Base-by-base conservation (phyloP, 2,329 filamentous ascomycete genomes). In the Xylaria sp. region DNA sequence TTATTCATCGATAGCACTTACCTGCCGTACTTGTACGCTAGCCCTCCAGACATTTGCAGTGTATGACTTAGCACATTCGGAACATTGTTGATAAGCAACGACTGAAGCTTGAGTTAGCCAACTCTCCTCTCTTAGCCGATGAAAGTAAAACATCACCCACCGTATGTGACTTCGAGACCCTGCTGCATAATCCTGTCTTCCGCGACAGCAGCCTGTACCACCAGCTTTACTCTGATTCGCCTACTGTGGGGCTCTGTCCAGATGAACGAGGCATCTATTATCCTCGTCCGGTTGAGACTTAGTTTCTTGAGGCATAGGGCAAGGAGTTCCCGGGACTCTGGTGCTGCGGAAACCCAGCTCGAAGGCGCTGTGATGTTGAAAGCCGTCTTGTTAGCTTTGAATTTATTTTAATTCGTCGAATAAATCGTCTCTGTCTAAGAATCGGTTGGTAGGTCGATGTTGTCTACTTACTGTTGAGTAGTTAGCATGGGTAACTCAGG, bases 211-310 rank as follows among this genome's bases (percentile, higher is more conserved):
- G 88, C 86, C 74, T 98, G 95, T 50, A 98, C 89, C 0, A 95
- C 98, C 77, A 99, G 89, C 82, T 97, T 97, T 77, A 98, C 89
- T 79, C 94, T 96, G 67, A 98, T 85, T 75, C 95, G 85, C 74
- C 92, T 85, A 71, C 94, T 97, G 80, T 99, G 95, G 11, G 95
- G 94, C 78, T 99, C 95, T 1, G 95, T 99, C 95, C 95, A 99
- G 74, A 98, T 91, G 75, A 98, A 99, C 72, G 88, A 91, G 49
- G 95, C 95, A 76, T 99, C 95, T 73, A 97, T 94, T 73, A 99
- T 95, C 65, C 95, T 87, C 69, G 96, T 92, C 81, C 95, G 96
- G 76, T 89, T 88, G 67, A 99, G 80, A 31, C 91, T 84, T 67
- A 99, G 80, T 78, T 95, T 96, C 75, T 92, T 89, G 69, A 99